Evolutionary conservation across 1,139 yeast genomes (phyloP).

Genomic region (Nadsonia starkeyi-henricii): DNA sequence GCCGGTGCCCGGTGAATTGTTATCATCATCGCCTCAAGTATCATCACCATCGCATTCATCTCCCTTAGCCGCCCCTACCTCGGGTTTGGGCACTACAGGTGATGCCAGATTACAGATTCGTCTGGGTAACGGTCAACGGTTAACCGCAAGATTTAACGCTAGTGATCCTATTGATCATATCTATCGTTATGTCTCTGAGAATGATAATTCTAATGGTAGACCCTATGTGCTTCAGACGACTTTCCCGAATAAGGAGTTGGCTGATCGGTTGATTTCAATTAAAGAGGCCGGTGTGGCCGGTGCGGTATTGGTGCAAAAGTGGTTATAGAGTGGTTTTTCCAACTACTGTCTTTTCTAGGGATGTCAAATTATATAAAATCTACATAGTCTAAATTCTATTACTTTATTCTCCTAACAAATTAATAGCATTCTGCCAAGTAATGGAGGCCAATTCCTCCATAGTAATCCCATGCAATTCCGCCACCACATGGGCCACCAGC

Average conservation of each 20-base stretch:
- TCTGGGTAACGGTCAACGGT: slow-evolving; percentile 66
- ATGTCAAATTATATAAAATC: too few species aligned
- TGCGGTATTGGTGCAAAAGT: slow-evolving; percentile 67
- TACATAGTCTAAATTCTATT: too few species aligned
- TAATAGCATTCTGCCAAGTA: slow-evolving; percentile 51
- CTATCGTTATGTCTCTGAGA: slow-evolving; percentile 50
- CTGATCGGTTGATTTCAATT: slow-evolving; percentile 41
- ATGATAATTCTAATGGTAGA: slow-evolving; percentile 31
- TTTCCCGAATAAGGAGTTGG: slow-evolving; percentile 70
- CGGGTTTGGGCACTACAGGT: slow-evolving; percentile 31
- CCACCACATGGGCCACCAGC: slow-evolving; percentile 65
- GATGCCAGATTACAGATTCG: slow-evolving; percentile 74
- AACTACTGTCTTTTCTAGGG: too few species aligned
- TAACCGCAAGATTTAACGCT: slow-evolving; percentile 50
- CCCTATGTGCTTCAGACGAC: slow-evolving; percentile 62
- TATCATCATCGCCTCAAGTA: slow-evolving; percentile 17
- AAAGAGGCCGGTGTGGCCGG: slow-evolving; percentile 66
- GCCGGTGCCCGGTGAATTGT: slow-evolving; percentile 52
- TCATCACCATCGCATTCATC: slow-evolving; percentile 12
- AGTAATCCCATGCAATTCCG: slow-evolving; percentile 39
- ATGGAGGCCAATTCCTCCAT: slow-evolving; percentile 41
- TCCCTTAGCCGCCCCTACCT: slow-evolving; percentile 8
- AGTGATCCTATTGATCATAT: slow-evolving; percentile 53
- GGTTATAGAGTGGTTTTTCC: not conserved
- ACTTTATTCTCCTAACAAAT: slow-evolving; percentile 32